Evolutionary conservation across 495 filamentous ascomycete genomes (phyloP), one percentile per base, ranked within the genome.

Genomic region (Staphylotrichum tortipilum): DNA sequence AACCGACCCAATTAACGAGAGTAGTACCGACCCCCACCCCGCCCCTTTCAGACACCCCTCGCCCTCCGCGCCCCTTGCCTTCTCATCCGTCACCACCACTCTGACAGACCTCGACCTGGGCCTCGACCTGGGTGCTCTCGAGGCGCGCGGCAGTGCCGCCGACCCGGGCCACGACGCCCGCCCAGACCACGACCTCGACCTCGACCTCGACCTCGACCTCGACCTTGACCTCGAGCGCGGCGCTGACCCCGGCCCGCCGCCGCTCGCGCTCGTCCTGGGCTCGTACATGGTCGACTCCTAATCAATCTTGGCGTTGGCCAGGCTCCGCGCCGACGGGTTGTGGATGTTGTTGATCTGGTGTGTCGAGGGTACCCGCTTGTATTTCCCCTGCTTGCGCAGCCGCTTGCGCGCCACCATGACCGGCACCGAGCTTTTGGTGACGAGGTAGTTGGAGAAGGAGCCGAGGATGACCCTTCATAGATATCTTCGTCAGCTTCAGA

Each of bases 381-480:
- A 82, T 60, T 89, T 87, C 52, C 75, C 78, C 59, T 87, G 80
- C 59, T 87, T 85, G 43, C 83, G 78, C 44, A 89, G 70, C 50
- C 84, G 83, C 71, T 87, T 89, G 22, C 88, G 77, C 3, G 88
- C 89, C 17, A 94, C 86, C 89, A 94, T 94, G 23, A 94, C 89
- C 0, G 92, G 92, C n/a, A 95, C 89, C 7, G 87, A 94, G 44
- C 85, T 90, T 68, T 96, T 95, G 36, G 87, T 90, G 22, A 98
- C 88, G 10, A 98, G 77, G 62, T 98, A 98, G 62, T 95, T 96
- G 47, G 86, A 91, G 66, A 98, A 97, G 3, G 89, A 95, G 15
- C 92, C 92, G 15, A 97, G 77, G 26, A 98, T 80, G 22, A 94
- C 88, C 58, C 88, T 92, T 15, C 10, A 23, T 3, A 14, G 33